These are phyloP conservation scores for Iris macrosiphon DNA, from an alignment of 106 monocot genomes.

Conservation along the genomic window DNA sequence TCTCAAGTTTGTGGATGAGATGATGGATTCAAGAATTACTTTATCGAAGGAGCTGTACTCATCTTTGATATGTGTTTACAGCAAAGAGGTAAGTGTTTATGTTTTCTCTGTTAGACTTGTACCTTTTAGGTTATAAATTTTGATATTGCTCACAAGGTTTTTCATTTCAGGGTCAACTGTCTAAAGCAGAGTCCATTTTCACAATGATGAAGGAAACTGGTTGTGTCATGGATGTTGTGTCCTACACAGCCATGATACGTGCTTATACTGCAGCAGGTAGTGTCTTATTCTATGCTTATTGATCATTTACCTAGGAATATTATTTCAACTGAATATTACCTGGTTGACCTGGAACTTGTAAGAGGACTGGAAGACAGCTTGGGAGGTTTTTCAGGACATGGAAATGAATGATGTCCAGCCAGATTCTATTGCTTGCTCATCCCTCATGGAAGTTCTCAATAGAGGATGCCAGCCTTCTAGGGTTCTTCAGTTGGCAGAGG, in stretches of 20 bases:
- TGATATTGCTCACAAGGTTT: conserved; percentile 2
- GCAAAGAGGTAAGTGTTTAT: conserved; percentile 57
- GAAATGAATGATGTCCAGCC: conserved; percentile 51
- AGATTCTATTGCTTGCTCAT: conserved; percentile 77
- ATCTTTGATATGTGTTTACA: conserved; percentile 79
- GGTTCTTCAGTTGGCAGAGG: conserved; percentile 65
- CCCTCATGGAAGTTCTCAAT: conserved; percentile 72
- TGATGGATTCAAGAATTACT: conserved; percentile 60
- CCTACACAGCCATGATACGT: conserved; percentile 89
- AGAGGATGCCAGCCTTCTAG: conserved; percentile 46
- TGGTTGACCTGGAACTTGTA: background rate
- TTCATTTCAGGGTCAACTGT: conserved; percentile 57
- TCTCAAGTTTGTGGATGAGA: conserved; percentile 70
- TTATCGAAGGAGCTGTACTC: conserved; percentile 88
- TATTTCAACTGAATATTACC: conserved; percentile 2
- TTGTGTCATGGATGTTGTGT: conserved; percentile 67
- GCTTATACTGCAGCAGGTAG: conserved; percentile 63
- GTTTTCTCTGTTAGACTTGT: background rate
- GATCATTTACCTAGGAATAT: background rate
- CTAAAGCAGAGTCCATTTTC: conserved; percentile 76
- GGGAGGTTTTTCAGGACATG: conserved; percentile 83
- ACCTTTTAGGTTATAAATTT: background rate
- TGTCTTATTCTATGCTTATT: conserved; percentile 1
- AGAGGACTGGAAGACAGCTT: conserved; percentile 61
- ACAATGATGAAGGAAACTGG: conserved; percentile 45